Evolutionary conservation across 179 eudicot species (phyloP).

Genomic region (Amaranthus tricolor): DNA sequence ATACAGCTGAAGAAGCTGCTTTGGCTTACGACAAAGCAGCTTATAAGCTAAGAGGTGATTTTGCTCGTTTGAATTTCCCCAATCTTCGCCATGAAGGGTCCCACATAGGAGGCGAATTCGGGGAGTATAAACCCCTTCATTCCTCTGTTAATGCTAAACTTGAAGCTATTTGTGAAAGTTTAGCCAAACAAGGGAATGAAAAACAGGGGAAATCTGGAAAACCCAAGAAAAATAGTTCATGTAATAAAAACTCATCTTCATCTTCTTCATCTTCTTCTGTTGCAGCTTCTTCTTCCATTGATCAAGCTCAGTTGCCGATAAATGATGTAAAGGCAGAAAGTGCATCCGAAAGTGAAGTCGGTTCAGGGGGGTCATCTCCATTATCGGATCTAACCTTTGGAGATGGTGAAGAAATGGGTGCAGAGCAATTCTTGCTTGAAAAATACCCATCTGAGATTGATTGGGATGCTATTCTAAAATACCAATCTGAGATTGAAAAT

Average conservation of each 20-base stretch:
- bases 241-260: not conserved
- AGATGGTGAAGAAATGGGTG: conserved; percentile 36
- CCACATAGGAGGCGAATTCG: conserved; percentile 41
- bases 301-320: not conserved
- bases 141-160: conserved; percentile 84
- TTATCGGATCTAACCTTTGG: conserved; percentile 58
- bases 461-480: conserved; percentile 59
- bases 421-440: conserved; percentile 51
- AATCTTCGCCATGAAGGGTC: conserved; percentile 51
- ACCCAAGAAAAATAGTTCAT: conserved; percentile 24
- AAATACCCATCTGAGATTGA: conserved; percentile 80
- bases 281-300: not conserved
- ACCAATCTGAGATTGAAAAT: not conserved
- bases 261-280: not conserved
- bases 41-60: conserved; percentile 49
- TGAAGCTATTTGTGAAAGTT: conserved; percentile 60
- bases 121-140: conserved; percentile 63
- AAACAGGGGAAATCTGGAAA: conserved; percentile 30
- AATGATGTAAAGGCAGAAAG: conserved; percentile 28
- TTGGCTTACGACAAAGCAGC: conserved; percentile 56
- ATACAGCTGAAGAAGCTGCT: conserved; percentile 62
- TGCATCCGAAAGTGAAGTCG: conserved; percentile 23
- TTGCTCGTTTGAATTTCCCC: conserved; percentile 49
- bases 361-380: conserved; percentile 51
- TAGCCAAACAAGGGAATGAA: conserved; percentile 48